phyloP scores from a whole-genome alignment of 202 grass and related monocot genomes.

The Sporobolus alterniflorus region DNA sequence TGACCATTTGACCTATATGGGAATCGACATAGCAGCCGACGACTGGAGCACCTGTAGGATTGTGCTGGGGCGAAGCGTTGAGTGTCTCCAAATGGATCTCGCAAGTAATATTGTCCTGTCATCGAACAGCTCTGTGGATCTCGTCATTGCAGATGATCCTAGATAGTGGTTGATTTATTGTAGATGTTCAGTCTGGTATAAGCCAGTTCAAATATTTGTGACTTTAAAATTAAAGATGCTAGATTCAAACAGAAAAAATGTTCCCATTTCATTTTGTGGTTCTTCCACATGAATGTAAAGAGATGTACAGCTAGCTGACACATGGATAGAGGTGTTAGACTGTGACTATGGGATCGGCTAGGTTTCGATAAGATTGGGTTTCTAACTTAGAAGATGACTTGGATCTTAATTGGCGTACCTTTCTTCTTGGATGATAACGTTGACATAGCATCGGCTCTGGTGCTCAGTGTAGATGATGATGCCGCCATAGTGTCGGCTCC shows the following conservation, averaged over 20 bases:
- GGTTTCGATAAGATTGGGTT: no score
- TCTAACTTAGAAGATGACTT: no score
- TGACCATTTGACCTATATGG: constrained; percentile 74
- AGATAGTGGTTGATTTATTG: constrained; percentile 13
- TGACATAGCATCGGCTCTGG: no score
- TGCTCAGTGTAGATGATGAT: no score
- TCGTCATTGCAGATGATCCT: constrained; percentile 28
- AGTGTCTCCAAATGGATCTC: constrained; percentile 33
- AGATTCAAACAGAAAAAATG: not conserved
- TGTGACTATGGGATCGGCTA: no score
- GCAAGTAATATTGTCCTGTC: constrained; percentile 40
- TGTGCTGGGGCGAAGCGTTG: constrained; percentile 25
- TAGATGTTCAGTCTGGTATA: not conserved
- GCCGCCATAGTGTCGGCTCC: no score
- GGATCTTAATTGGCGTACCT: no score
- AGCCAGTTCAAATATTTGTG: not conserved
- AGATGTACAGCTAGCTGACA: not conserved
- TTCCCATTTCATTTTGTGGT: not conserved
- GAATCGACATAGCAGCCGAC: constrained; percentile 56
- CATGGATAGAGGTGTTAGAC: no score
- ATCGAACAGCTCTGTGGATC: not conserved
- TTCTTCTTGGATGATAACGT: no score
- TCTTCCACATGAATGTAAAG: not conserved
- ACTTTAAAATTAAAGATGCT: not conserved
- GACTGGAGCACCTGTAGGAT: constrained; percentile 89